Percentiles rank a stretch among this genome's conserved stretches.
Conservation (phyloP, 345 rosid species). For the Populus tremula region DNA sequence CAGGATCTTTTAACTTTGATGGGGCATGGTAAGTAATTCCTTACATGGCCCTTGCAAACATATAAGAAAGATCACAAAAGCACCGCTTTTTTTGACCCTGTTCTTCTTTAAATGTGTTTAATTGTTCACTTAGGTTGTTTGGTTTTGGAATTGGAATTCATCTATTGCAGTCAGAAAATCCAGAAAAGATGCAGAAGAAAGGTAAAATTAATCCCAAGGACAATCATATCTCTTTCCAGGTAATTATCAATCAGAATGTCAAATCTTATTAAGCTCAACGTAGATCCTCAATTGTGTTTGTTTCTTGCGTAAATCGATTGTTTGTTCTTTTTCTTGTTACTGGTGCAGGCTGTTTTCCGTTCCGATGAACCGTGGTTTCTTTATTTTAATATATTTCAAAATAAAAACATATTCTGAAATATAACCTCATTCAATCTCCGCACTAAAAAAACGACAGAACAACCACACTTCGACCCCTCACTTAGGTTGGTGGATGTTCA, state of each 20-base stretch:
- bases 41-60: not conserved
- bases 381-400: too few species aligned
- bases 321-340: not conserved
- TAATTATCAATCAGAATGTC: conserved; percentile 5
- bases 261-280: not conserved
- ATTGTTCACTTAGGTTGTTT: conserved; percentile 26
- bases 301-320: too few species aligned
- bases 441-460: too few species aligned
- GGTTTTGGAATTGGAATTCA: conserved; percentile 42
- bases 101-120: not conserved
- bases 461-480: too few species aligned
- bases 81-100: not conserved
- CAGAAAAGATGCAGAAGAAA: conserved; percentile 19
- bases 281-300: not conserved
- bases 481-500: not conserved
- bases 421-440: too few species aligned
- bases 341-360: not conserved
- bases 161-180: conserved; percentile 24
- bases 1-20: conserved; percentile 44
- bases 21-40: conserved; percentile 36
- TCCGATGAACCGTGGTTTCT: too few species aligned
- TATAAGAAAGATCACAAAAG: too few species aligned
- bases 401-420: too few species aligned
- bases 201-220: conserved; percentile 39
- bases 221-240: conserved; percentile 48